Percentiles rank a stretch among this genome's conserved stretches.
These are phyloP conservation scores for Colletotrichum tabaci DNA, from an alignment of 2,329 filamentous ascomycete species.

Conservation along the genomic window DNA sequence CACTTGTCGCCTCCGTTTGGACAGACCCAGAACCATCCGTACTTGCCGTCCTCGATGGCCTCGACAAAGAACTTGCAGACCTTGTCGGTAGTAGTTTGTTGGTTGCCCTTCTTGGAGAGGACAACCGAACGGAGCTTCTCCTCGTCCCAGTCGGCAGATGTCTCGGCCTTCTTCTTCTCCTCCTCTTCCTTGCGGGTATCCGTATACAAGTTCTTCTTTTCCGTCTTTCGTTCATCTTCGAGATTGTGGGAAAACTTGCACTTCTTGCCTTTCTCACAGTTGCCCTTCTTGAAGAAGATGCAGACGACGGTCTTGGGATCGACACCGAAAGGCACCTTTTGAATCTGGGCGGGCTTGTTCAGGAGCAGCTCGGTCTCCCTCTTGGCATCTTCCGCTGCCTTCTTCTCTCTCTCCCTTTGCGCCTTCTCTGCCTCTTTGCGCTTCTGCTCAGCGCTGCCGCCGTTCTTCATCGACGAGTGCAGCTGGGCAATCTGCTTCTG, in stretches of 20 bases:
- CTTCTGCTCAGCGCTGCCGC: constrained; percentile 91
- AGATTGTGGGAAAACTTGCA: constrained; percentile 98
- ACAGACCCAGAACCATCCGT: constrained; percentile 99
- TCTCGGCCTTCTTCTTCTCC: constrained; percentile 88
- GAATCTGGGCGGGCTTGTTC: constrained; percentile 92
- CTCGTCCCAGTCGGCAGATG: constrained; percentile 97
- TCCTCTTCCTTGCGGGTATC: constrained; percentile 83
- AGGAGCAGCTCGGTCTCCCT: constrained; percentile 86
- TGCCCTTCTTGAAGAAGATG: constrained; percentile 96
- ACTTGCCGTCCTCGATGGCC: constrained; percentile 98
- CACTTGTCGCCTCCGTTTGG: constrained; percentile 97
- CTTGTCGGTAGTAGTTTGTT: constrained; percentile 94
- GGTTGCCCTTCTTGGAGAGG: constrained; percentile 96
- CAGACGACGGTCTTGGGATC: constrained; percentile 98
- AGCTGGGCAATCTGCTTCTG: constrained; percentile 93
- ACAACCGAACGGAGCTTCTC: constrained; percentile 94
- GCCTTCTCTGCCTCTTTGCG: constrained; percentile 78
- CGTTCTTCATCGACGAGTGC: constrained; percentile 78
- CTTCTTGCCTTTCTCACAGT: constrained; percentile 96
- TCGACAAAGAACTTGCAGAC: constrained; percentile 99
- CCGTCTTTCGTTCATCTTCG: constrained; percentile 88
- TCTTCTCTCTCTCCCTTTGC: constrained; percentile 87
- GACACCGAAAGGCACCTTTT: constrained; percentile 97
- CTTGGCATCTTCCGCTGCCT: constrained; percentile 87
- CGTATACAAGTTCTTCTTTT: constrained; percentile 92